Percentiles rank a stretch among this genome's conserved stretches.
Evolutionary conservation across 2,329 filamentous ascomycete genomes (phyloP).

Genomic region (Neofusicoccum cordaticola): DNA sequence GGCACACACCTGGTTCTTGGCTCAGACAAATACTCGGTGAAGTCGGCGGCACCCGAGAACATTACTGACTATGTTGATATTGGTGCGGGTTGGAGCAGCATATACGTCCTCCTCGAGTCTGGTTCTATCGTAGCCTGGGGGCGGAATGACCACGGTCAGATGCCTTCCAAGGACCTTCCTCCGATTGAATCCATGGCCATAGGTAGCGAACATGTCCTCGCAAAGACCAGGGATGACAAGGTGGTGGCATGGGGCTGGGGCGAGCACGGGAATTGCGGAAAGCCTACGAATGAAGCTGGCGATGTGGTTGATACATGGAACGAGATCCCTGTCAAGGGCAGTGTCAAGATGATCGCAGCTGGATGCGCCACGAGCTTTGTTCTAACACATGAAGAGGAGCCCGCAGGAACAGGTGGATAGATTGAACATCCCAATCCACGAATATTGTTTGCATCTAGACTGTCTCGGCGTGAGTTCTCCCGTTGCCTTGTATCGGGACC

Average conservation of each 20-base stretch:
- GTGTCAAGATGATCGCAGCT: conserved; percentile 66
- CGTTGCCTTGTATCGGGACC: too few species aligned
- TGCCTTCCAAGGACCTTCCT: conserved; percentile 64
- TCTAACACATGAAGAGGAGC: background rate
- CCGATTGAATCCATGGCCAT: conserved; percentile 63
- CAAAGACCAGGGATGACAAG: conserved; percentile 61
- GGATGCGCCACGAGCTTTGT: conserved; percentile 91
- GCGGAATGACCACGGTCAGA: conserved; percentile 78
- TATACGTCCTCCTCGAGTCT: conserved; percentile 66
- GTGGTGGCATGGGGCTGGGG: conserved; percentile 94
- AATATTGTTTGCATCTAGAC: too few species aligned
- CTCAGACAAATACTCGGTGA: conserved; percentile 69
- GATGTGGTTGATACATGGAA: conserved; percentile 70
- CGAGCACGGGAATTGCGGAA: conserved; percentile 94
- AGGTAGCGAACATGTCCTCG: conserved; percentile 88
- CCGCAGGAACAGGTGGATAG: background rate
- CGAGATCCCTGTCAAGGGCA: conserved; percentile 55
- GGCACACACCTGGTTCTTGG: conserved; percentile 69
- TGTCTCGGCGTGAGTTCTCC: too few species aligned
- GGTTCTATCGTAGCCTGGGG: conserved; percentile 72
- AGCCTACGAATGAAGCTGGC: conserved; percentile 55
- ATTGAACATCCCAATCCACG: background rate
- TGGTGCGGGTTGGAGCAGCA: conserved; percentile 75
- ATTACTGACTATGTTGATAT: conserved; percentile 64
- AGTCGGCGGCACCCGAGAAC: conserved; percentile 54